Evolutionary conservation across 306 rosid species (phyloP).

Genomic region (Bauhinia variegata): DNA sequence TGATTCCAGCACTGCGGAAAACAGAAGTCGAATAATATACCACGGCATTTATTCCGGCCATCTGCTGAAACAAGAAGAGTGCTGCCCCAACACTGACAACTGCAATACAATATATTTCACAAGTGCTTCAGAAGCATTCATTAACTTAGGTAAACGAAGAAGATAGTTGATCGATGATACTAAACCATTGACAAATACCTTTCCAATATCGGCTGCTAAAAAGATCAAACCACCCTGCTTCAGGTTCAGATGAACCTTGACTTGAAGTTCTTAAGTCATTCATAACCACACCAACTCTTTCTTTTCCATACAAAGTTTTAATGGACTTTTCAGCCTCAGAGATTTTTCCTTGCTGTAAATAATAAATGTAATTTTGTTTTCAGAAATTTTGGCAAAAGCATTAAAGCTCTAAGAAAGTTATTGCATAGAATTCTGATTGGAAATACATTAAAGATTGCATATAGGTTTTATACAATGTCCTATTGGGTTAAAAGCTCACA

Average conservation of each 20-base stretch:
- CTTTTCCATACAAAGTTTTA: constrained; percentile 75
- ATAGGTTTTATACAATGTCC: neutral
- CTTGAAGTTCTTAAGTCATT: constrained; percentile 60
- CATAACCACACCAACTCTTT: constrained; percentile 75
- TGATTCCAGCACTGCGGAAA: constrained; percentile 88
- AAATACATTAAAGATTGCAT: constrained; percentile 8
- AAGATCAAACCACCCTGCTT: constrained; percentile 96
- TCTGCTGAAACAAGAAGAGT: constrained; percentile 88
- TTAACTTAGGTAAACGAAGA: constrained; percentile 5
- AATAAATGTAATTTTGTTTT: constrained; percentile 18
- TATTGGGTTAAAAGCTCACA: constrained; percentile 21
- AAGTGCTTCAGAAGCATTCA: constrained; percentile 17
- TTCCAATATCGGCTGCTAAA: constrained; percentile 91
- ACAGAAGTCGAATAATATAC: constrained; percentile 94
- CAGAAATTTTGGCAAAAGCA: constrained; percentile 3
- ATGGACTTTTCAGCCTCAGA: constrained; percentile 80
- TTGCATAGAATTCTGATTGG: constrained; percentile 7
- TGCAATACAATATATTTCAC: constrained; percentile 48
- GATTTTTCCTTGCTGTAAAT: constrained; percentile 84
- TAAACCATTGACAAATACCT: constrained; percentile 52
- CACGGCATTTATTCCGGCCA: constrained; percentile 96
- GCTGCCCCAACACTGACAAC: constrained; percentile 90
- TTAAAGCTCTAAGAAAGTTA: constrained; percentile 31
- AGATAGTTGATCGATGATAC: neutral
- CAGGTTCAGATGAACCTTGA: constrained; percentile 88